A percentile compares a stretch with the other conserved stretches of the same genome.
These are phyloP conservation scores for Candida insectorum DNA, from an alignment of 805 yeast species.

Conservation along the genomic window DNA sequence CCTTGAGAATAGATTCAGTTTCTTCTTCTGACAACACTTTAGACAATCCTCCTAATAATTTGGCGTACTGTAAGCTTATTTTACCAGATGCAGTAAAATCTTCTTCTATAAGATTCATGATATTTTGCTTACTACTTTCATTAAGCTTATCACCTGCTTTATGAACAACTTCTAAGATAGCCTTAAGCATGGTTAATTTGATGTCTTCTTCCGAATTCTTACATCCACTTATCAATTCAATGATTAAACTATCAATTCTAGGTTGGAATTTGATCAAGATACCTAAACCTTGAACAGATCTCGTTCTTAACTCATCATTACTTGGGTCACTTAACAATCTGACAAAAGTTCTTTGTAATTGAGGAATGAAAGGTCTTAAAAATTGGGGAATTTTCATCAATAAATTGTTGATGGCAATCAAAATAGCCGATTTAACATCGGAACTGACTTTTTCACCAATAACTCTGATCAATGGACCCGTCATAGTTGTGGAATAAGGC, in stretches of 20 bases:
- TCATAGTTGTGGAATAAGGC: conserved; percentile 86
- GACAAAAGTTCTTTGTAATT: conserved; percentile 93
- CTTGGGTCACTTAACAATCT: conserved; percentile 79
- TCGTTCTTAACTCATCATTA: conserved; percentile 67
- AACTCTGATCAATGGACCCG: conserved; percentile 97
- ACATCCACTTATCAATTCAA: conserved; percentile 78
- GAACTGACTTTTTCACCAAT: conserved; percentile 92
- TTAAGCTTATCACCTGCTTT: conserved; percentile 78
- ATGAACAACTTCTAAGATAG: conserved; percentile 74
- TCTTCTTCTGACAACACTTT: conserved; percentile 63
- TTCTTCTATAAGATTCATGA: conserved; percentile 71
- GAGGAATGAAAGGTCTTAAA: conserved; percentile 94
- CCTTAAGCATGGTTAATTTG: conserved; percentile 81
- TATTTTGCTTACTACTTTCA: conserved; percentile 64
- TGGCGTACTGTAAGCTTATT: conserved; percentile 72
- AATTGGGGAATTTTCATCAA: conserved; percentile 84
- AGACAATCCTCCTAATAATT: conserved; percentile 72
- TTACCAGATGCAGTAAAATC: conserved; percentile 60
- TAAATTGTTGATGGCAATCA: conserved; percentile 75
- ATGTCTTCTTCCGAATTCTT: conserved; percentile 66
- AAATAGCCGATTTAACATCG: conserved; percentile 92
- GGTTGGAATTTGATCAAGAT: conserved; percentile 86
- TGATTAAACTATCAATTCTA: conserved; percentile 86
- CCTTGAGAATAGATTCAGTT: conserved; percentile 54
- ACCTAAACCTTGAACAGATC: conserved; percentile 90